Evolutionary conservation across 306 rosid genomes (phyloP), one percentile per base, ranked within the genome.

Genomic region (Dalbergia cochinchinensis): DNA sequence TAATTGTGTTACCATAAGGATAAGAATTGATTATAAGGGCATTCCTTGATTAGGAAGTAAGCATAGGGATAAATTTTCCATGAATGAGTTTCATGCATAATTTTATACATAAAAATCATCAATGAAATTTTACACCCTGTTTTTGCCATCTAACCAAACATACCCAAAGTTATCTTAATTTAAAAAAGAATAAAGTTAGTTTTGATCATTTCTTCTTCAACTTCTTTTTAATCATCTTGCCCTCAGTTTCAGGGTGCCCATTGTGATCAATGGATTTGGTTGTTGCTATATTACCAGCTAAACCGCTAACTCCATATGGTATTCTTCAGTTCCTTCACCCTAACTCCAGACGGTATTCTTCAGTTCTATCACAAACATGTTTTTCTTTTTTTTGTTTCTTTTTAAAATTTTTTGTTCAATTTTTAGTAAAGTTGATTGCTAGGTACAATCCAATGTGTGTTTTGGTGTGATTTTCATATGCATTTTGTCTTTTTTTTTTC

Each of bases 241-340:
- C 48, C 8, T 58, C 35, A 5, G 26, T 48, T 80, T 82, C 74
- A 78, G 91, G 39, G 74, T 69, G 53, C n/a, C 34, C 47, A 65
- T 47, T 33, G 61, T 12, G 54, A 70, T 51, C 69, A 63, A 91
- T 91, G 96, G 88, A 86, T 22, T 33, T 87, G 0, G 39, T 83
- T 8, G 71, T 69, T 67, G 85, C 79, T 31, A 26, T 58, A 4
- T 65, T 72, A 15, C 74, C 78, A 34, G 80, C 81, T 45, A 71
- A 87, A 63, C 85, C n/a, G n/a, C n/a, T n/a, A n/a, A n/a, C n/a
- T n/a, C n/a, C n/a, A n/a, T n/a, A n/a, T n/a, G n/a, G n/a, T n/a
- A n/a, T n/a, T n/a, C n/a, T n/a, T n/a, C n/a, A n/a, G n/a, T n/a
- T n/a, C n/a, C n/a, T n/a, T n/a, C n/a, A n/a, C 83, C 34, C 53